These are phyloP conservation scores for Sanghuangporus weigelae DNA, from an alignment of 1,284 basidiomycete genomes.

Conservation along the genomic window DNA sequence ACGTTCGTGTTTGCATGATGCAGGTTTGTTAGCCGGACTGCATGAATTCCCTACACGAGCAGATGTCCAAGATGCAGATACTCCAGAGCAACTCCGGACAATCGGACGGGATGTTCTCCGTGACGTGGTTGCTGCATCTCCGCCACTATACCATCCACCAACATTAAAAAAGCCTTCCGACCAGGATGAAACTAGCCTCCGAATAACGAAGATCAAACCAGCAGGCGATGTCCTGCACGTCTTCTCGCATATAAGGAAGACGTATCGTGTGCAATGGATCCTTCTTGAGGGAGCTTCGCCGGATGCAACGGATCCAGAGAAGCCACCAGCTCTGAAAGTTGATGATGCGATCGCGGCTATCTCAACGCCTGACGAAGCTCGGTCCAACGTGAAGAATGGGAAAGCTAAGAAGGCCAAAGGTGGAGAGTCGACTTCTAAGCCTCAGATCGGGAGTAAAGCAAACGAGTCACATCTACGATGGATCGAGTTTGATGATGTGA, in stretches of 20 bases:
- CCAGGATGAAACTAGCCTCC: background rate
- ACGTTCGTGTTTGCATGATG: conserved; percentile 14
- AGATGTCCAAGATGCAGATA: conserved; percentile 25
- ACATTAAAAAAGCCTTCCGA: conserved; percentile 18
- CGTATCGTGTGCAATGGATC: conserved; percentile 78
- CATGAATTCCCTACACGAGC: conserved; percentile 74
- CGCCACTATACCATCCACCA: conserved; percentile 12
- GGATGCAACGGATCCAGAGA: conserved; percentile 20
- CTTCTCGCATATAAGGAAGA: conserved; percentile 90
- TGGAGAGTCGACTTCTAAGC: background rate
- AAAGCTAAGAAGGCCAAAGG: conserved; percentile 10
- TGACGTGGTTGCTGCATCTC: conserved; percentile 21
- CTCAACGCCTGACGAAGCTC: conserved; percentile 5
- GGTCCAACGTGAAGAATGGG: background rate
- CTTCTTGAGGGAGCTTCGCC: conserved; percentile 47
- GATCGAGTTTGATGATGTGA: conserved; percentile 24
- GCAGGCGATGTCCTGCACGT: conserved; percentile 73
- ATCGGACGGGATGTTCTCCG: conserved; percentile 9
- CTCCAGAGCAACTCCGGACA: background rate
- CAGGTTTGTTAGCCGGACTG: conserved; percentile 85
- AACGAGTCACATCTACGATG: conserved; percentile 20
- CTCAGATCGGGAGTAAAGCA: background rate
- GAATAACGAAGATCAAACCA: conserved; percentile 42
- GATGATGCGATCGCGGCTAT: conserved; percentile 21
- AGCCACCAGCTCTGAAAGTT: conserved; percentile 26